Evolutionary conservation across 768 basidiomycete species (phyloP).

Genomic region (Pisolithus sp.): DNA sequence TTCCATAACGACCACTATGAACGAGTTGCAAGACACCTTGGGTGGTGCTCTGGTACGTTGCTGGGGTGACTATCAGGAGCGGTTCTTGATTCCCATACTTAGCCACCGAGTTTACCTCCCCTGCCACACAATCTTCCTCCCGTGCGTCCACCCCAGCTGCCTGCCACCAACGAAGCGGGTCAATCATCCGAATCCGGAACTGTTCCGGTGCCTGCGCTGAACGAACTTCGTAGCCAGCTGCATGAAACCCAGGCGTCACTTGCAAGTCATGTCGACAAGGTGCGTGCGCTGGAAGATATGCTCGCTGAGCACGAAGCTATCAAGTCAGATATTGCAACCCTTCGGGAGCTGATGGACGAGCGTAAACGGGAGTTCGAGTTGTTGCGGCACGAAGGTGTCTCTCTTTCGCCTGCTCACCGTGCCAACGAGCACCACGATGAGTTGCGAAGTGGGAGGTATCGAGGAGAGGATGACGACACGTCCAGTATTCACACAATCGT

Average conservation of each 20-base stretch:
- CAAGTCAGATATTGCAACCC: constrained; percentile 65
- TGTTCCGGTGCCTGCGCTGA: constrained; percentile 28
- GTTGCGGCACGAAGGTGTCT: constrained; percentile 15
- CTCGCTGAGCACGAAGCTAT: constrained; percentile 81
- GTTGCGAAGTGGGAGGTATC: constrained; percentile 15
- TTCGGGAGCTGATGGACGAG: constrained; percentile 69
- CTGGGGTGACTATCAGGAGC: constrained; percentile 5
- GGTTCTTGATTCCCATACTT: constrained; percentile 3
- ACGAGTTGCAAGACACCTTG: constrained; percentile 87
- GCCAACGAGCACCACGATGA: constrained; percentile 14
- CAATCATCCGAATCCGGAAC: constrained; percentile 24
- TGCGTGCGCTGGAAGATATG: constrained; percentile 74
- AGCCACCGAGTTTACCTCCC: constrained; percentile 58
- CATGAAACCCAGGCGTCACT: constrained; percentile 78
- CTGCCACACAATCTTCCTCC: constrained; percentile 65
- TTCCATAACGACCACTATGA: constrained; percentile 70
- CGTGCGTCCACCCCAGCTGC: constrained; percentile 39
- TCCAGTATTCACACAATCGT: constrained; percentile 67
- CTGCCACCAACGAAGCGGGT: constrained; percentile 14
- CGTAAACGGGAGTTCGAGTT: constrained; percentile 46
- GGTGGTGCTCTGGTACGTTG: constrained; percentile 70
- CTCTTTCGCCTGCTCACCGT: constrained; percentile 18
- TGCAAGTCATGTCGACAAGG: constrained; percentile 72
- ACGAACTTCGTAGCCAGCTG: constrained; percentile 76
- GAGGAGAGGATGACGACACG: constrained; percentile 63